Conservation (phyloP, 2,329 filamentous ascomycete species). For the Aspergillus udagawae region DNA sequence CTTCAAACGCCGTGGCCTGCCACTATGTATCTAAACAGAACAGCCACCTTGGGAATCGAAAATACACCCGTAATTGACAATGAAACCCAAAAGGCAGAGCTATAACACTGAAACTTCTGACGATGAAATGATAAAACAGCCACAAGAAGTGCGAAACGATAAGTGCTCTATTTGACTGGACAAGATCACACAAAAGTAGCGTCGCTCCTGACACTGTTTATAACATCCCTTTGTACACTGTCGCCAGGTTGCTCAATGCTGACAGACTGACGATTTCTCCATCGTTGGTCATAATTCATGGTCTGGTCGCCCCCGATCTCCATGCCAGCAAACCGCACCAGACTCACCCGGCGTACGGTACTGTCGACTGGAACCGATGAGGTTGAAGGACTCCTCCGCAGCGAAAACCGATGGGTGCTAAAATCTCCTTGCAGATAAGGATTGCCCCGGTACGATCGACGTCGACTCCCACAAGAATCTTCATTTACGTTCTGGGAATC, state of each 20-base stretch:
- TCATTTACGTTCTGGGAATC: slow-evolving; percentile 20
- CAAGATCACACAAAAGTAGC: slow-evolving; percentile 26
- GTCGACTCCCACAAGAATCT: slow-evolving; percentile 11
- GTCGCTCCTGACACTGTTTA: slow-evolving; percentile 24
- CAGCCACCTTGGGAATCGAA: background rate
- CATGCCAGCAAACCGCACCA: slow-evolving; percentile 16
- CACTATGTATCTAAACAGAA: background rate
- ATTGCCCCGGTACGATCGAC: slow-evolving; percentile 20
- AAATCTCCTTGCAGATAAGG: slow-evolving; percentile 10
- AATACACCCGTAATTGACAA: background rate
- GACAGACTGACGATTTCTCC: slow-evolving; percentile 1
- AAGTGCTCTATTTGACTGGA: background rate
- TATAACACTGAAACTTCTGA: background rate
- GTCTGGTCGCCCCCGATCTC: slow-evolving; percentile 9
- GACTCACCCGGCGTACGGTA: slow-evolving; percentile 17
- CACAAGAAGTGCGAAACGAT: background rate
- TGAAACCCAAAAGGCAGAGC: background rate
- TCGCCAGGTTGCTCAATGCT: background rate
- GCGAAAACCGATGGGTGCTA: background rate
- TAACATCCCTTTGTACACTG: slow-evolving; percentile 15
- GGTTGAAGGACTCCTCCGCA: slow-evolving; percentile 16
- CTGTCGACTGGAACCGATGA: slow-evolving; percentile 14
- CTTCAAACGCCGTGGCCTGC: background rate
- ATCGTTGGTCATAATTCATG: slow-evolving; percentile 7
- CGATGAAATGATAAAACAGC: background rate